Evolutionary conservation across 2,329 filamentous ascomycete genomes (phyloP), one percentile per base, ranked within the genome.

Genomic region (Cladophialophora psammophila): DNA sequence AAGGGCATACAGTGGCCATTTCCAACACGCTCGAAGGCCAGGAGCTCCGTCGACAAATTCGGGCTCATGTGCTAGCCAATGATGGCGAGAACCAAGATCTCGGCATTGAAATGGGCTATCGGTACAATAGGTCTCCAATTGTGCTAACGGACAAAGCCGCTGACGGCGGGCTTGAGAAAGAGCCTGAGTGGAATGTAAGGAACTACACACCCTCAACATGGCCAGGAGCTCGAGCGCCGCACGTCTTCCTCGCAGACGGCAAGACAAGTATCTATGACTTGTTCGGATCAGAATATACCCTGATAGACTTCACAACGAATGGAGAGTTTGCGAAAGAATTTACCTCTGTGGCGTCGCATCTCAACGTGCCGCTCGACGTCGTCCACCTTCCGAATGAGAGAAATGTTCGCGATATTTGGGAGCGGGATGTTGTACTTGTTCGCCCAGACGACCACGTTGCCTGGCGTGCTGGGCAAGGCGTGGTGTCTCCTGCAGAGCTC

Each of bases 201-300:
- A 35, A 56, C 2, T 77, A 77, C 62, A 63, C 67, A 13, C 74
- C 77, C 6, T 73, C 71, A 7, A 78, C 76, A 1, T 68, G 72
- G 66, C 77, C 77, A 5, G 76, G 76, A n/a, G 63, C 65, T 32
- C 67, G 76, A 26, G 74, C 72, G 5, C 76, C 77, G 8, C 76
- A 77, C 72, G 72, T 78, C 1, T 76, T 72, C 32, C 65, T 78
- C 40, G 69, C 65, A 8, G 73, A 77, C 50, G 71, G 67, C 2
- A 42, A 64, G 40, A 74, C 74, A 1, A 74, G 72, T 35, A 75
- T 69, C 35, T 69, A 72, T 52, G 75, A 77, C 53, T 52, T 74
- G 5, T 75, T 75, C 52, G 66, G 66, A 1, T 31, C 34, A 10
- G 55, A 55, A 32, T 65, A 45, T 50, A 59, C 64, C 8, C 15